A percentile compares a stretch with the other conserved stretches of the same genome.
These are phyloP conservation scores for Deinandra increscens DNA, from an alignment of 129 eudicot species.

Conservation along the genomic window DNA sequence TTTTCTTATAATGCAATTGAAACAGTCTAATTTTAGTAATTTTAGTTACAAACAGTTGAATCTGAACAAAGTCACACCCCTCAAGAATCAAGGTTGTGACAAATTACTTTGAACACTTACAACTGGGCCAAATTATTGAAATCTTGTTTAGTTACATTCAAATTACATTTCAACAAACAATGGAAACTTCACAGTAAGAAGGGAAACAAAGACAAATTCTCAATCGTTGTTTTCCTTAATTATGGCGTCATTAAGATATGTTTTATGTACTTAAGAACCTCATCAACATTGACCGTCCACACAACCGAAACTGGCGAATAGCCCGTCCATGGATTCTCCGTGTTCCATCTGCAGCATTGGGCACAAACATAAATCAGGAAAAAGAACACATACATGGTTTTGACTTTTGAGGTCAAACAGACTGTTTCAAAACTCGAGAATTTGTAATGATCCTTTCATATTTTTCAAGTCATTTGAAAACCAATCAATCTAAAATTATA, in stretches of 20 bases:
- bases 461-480: background rate
- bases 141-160: background rate
- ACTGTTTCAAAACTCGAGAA: background rate
- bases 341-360: constrained; percentile 68
- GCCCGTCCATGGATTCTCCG: constrained; percentile 90
- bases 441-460: background rate
- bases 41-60: too few relatives aligned
- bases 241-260: constrained; percentile 60
- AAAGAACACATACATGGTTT: background rate
- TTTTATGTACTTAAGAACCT: constrained; percentile 56
- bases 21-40: too few relatives aligned
- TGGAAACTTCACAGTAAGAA: constrained; percentile 6
- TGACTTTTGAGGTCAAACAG: background rate
- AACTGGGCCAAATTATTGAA: too few relatives aligned
- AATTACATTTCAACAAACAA: constrained; percentile 11
- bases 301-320: constrained; percentile 80
- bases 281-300: constrained; percentile 80
- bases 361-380: background rate
- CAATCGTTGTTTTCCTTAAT: background rate
- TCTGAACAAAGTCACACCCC: too few relatives aligned
- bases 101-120: too few relatives aligned
- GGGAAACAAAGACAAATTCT: background rate
- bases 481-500: background rate
- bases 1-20: too few relatives aligned
- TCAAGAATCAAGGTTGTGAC: too few relatives aligned